Base-by-base conservation (phyloP, 2,329 filamentous ascomycete genomes). In the Neurospora sp. region DNA sequence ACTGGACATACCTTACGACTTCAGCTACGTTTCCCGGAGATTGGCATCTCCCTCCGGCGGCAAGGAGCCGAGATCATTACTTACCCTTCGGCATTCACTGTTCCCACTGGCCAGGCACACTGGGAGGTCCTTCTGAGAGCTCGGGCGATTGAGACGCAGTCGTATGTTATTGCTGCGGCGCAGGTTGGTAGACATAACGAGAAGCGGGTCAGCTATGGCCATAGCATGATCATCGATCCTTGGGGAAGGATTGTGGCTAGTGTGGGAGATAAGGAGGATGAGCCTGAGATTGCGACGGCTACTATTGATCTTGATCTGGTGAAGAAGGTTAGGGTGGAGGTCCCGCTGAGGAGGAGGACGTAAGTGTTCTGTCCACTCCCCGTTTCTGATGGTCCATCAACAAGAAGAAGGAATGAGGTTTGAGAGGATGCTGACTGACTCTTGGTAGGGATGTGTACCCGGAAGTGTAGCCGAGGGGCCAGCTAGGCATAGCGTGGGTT, bases 61-160 rank as follows among this genome's bases (percentile, higher is more conserved):
- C 28, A 74, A 71, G 37, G 81, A 80, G 92, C 93, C 1, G 89
- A 97, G 72, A 82, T 97, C 68, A 82, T 97, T 67, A 88, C 92
- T 0, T 97, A 95, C 77, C 95, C 95, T 0, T 95, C 92, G 6
- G 95, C 95, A 4, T 98, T 97, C 77, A 97, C 94, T 0, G 86
- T 96, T 0, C 88, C 91, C 0, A 97, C 95, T 0, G 95, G 95
- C 0, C 85, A 84, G 70, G 92, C 92, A 1, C 95, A 97, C 80
- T 98, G 95, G 95, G 89, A 93, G 76, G 83, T 88, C 2, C 81
- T 98, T 6, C 82, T 97, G 15, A 84, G 92, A 37, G 89, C 92
- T 3, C 84, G 95, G 66, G 95, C 95, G 10, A 92, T 97, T 71
- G 95, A 97, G 83, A 93, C 91, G 19, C 92, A 97, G 81, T 88